These are phyloP conservation scores for Saksenaea oblongispora DNA, from an alignment of 371 early-diverging fungal species.

Conservation along the genomic window DNA sequence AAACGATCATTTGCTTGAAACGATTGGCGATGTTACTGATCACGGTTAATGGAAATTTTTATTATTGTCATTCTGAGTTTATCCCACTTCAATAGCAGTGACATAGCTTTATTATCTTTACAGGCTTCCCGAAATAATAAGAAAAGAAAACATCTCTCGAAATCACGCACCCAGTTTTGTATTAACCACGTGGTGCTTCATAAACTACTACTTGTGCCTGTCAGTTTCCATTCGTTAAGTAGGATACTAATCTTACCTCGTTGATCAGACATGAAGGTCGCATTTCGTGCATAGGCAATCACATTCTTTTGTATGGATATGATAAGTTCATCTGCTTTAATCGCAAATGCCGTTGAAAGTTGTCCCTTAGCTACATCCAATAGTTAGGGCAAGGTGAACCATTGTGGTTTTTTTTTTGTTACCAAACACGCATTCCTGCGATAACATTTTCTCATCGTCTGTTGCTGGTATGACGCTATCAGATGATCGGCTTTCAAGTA, in stretches of 20 bases:
- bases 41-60: too few relatives aligned
- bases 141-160: neutral
- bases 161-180: too few relatives aligned
- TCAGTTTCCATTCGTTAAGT: neutral
- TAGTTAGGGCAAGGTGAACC: neutral
- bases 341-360: constrained; percentile 1
- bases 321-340: constrained; percentile 12
- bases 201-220: neutral
- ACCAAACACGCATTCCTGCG: constrained; percentile 30
- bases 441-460: constrained; percentile 41
- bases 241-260: neutral
- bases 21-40: too few relatives aligned
- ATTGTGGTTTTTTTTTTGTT: constrained; percentile 28
- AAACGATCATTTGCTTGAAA: too few relatives aligned
- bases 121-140: too few relatives aligned
- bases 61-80: too few relatives aligned
- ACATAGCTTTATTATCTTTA: too few relatives aligned
- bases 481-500: constrained; percentile 34
- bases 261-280: constrained; percentile 14
- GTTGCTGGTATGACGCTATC: constrained; percentile 39
- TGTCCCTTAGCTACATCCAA: neutral
- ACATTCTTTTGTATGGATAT: constrained; percentile 20
- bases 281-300: constrained; percentile 20
- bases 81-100: too few relatives aligned
- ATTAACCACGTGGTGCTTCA: neutral